These are phyloP conservation scores for Rhodotorula glutinis DNA, from an alignment of 1,284 basidiomycete species.

Conservation along the genomic window DNA sequence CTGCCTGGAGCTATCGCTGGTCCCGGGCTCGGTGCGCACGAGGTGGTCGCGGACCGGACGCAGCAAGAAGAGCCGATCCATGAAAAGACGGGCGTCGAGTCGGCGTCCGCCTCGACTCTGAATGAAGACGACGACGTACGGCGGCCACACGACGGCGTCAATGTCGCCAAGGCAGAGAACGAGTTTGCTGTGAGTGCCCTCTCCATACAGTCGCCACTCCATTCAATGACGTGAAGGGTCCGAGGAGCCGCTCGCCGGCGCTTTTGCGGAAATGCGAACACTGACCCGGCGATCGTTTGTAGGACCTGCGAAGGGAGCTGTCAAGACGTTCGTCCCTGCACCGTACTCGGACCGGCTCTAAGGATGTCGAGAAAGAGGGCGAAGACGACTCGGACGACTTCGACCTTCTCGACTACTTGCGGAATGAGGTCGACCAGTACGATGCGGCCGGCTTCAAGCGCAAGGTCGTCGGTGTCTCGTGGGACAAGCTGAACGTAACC, in stretches of 20 bases:
- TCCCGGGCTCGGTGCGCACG: neutral
- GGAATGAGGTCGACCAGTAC: constrained; percentile 57
- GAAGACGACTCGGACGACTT: constrained; percentile 51
- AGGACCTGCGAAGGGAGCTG: constrained; percentile 21
- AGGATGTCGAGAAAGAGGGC: constrained; percentile 36
- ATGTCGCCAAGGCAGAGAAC: neutral
- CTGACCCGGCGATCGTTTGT: neutral
- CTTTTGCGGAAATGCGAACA: constrained; percentile 10
- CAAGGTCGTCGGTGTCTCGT: constrained; percentile 75
- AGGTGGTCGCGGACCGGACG: neutral
- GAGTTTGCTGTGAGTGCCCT: neutral
- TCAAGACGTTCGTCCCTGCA: constrained; percentile 27
- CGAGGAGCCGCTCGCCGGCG: neutral
- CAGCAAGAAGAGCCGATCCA: neutral
- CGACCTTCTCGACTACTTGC: constrained; percentile 71
- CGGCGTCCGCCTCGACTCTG: neutral
- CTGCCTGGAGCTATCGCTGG: neutral
- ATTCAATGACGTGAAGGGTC: too few relatives aligned
- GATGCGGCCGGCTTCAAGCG: constrained; percentile 71
- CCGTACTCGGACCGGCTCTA: constrained; percentile 36
- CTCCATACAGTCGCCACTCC: too few relatives aligned
- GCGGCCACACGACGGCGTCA: neutral
- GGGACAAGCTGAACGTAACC: constrained; percentile 56
- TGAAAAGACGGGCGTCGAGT: neutral
- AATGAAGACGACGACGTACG: neutral